Evolutionary conservation across 2,329 filamentous ascomycete species (phyloP).

Genomic region (Scedosporium boydii): DNA sequence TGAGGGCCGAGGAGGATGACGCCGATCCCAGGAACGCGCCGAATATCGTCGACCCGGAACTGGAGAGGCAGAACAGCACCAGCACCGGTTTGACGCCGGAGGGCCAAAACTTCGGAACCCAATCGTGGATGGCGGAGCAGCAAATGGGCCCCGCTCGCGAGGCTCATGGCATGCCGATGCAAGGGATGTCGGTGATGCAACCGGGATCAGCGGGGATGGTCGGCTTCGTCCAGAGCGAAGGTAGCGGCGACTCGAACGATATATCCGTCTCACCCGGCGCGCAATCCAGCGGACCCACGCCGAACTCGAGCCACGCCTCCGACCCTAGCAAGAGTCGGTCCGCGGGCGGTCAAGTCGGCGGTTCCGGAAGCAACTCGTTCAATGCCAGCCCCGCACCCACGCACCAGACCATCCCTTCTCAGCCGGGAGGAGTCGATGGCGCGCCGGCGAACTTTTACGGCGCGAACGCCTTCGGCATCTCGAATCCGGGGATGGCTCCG

Average conservation of each 20-base stretch:
- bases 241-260: slow-evolving; percentile 34
- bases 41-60: slow-evolving; percentile 28
- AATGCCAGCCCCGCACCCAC: slow-evolving; percentile 40
- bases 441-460: background rate
- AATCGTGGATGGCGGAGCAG: slow-evolving; percentile 29
- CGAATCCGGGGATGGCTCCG: slow-evolving; percentile 21
- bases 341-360: slow-evolving; percentile 20
- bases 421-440: background rate
- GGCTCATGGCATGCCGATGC: slow-evolving; percentile 1
- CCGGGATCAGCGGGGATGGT: slow-evolving; percentile 21
- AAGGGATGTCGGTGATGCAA: slow-evolving; percentile 23
- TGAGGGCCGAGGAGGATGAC: slow-evolving; percentile 29
- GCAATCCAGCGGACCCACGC: slow-evolving; percentile 46
- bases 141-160: slow-evolving; percentile 13
- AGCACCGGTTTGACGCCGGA: slow-evolving; percentile 13
- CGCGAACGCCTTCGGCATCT: slow-evolving; percentile 28
- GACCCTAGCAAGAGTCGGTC: slow-evolving; percentile 18
- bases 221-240: slow-evolving; percentile 32
- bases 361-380: slow-evolving; percentile 36
- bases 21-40: slow-evolving; percentile 28
- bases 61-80: slow-evolving; percentile 20
- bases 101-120: slow-evolving; percentile 19
- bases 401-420: slow-evolving; percentile 24
- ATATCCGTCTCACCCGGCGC: slow-evolving; percentile 39
- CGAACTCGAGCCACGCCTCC: slow-evolving; percentile 40